Conservation (phyloP, 495 filamentous ascomycete genomes). For the Aspergillus asperescens region DNA sequence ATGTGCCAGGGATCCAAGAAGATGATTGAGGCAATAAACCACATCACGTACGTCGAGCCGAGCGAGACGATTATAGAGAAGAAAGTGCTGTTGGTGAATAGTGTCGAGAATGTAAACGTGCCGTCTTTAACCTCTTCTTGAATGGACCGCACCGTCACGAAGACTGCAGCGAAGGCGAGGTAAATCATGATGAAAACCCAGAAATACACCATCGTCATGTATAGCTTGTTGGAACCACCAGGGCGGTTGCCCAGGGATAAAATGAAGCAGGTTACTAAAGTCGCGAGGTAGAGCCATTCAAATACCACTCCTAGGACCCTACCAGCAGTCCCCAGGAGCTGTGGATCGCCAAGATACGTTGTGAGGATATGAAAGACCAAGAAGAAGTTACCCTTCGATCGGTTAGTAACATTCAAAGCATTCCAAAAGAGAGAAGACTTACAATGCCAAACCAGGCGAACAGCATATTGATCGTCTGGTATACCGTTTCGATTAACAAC, state of each 20-base stretch:
- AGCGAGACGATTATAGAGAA: constrained; percentile 90
- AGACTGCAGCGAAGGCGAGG: constrained; percentile 89
- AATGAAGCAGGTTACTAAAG: constrained; percentile 90
- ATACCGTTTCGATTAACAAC: constrained; percentile 87
- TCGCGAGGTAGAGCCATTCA: constrained; percentile 92
- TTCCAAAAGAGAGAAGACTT: constrained; percentile 19
- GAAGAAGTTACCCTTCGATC: constrained; percentile 84
- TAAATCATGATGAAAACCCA: constrained; percentile 96
- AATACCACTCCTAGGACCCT: constrained; percentile 81
- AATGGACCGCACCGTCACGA: constrained; percentile 86
- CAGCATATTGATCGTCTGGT: constrained; percentile 92
- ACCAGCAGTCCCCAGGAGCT: constrained; percentile 68
- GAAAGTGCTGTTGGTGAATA: constrained; percentile 86
- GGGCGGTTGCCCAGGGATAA: constrained; percentile 92
- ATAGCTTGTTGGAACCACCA: constrained; percentile 86
- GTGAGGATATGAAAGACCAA: constrained; percentile 97
- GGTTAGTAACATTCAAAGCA: constrained; percentile 9
- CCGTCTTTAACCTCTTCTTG: constrained; percentile 53
- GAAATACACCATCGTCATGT: constrained; percentile 95
- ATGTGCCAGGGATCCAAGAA: constrained; percentile 99
- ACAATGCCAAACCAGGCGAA: constrained; percentile 98
- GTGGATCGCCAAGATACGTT: constrained; percentile 62
- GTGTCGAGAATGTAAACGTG: constrained; percentile 57
- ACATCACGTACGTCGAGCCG: constrained; percentile 88
- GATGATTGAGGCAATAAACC: constrained; percentile 83